Evolutionary conservation across 2,329 filamentous ascomycete species (phyloP).

Genomic region (Pyrenochaeta sp.): DNA sequence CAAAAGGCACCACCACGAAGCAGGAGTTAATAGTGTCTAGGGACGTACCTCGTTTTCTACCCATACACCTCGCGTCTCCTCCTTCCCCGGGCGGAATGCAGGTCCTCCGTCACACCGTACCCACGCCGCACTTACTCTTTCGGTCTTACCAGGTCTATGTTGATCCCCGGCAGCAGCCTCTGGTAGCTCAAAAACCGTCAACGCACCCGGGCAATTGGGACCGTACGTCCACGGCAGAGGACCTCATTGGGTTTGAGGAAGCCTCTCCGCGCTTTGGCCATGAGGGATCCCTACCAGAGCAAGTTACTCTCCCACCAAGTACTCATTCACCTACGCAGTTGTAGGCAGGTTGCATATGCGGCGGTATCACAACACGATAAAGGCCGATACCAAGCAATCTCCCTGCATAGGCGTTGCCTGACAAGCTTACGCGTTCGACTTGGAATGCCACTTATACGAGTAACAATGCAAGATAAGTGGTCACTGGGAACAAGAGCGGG

Average conservation of each 20-base stretch:
- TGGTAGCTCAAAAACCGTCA: slow-evolving; percentile 12
- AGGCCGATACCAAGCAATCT: slow-evolving; percentile 19
- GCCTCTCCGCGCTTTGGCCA: slow-evolving; percentile 6
- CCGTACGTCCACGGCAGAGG: slow-evolving; percentile 1
- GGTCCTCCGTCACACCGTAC: slow-evolving; percentile 24
- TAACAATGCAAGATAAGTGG: slow-evolving; percentile 6
- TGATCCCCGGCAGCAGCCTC: slow-evolving; percentile 15
- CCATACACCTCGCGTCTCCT: slow-evolving; percentile 28
- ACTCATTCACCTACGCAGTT: slow-evolving; percentile 5
- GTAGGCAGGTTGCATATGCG: slow-evolving; percentile 9
- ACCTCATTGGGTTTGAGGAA: slow-evolving; percentile 5
- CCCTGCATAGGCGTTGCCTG: slow-evolving; percentile 30
- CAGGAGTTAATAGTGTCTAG: slow-evolving; percentile 2
- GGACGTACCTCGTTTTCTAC: slow-evolving; percentile 21
- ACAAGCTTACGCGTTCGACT: slow-evolving; percentile 38
- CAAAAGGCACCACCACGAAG: background rate
- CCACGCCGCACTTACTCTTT: slow-evolving; percentile 18
- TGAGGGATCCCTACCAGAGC: slow-evolving; percentile 5
- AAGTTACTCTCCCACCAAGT: slow-evolving; percentile 2
- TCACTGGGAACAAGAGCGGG: slow-evolving; percentile 3
- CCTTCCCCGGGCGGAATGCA: slow-evolving; percentile 25
- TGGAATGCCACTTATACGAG: slow-evolving; percentile 7
- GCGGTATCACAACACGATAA: slow-evolving; percentile 20
- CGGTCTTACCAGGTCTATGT: slow-evolving; percentile 17
- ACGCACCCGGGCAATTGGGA: slow-evolving; percentile 12